These are phyloP conservation scores for Sugiyamaella floridensis DNA, from an alignment of 805 yeast genomes.

Conservation along the genomic window DNA sequence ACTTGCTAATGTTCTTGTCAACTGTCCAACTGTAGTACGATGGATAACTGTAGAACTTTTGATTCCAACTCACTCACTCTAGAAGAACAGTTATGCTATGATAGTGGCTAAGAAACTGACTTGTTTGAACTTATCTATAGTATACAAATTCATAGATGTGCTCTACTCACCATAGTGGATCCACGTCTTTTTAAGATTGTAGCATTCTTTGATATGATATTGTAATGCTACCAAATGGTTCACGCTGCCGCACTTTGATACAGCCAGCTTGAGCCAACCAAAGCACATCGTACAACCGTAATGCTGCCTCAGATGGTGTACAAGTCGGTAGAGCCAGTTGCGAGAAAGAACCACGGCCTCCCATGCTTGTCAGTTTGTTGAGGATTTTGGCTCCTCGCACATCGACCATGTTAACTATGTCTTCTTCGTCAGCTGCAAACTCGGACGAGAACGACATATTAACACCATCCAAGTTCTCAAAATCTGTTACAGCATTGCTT, in stretches of 20 bases:
- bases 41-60: too few relatives aligned
- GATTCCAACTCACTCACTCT: too few relatives aligned
- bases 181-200: neutral
- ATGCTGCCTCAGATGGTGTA: neutral
- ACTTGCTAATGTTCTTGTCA: too few relatives aligned
- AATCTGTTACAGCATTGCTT: neutral
- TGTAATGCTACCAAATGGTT: neutral
- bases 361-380: neutral
- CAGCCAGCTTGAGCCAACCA: neutral
- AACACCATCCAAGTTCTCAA: neutral
- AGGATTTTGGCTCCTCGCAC: neutral
- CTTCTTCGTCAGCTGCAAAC: neutral
- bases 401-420: neutral
- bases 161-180: too few relatives aligned
- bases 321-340: neutral
- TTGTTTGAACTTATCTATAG: too few relatives aligned
- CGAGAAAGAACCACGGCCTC: neutral
- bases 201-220: neutral
- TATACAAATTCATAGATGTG: too few relatives aligned
- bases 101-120: too few relatives aligned
- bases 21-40: too few relatives aligned
- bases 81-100: too few relatives aligned
- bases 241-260: neutral
- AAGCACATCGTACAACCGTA: neutral
- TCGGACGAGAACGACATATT: neutral